Conservation (phyloP, 1,284 basidiomycete species). For the Irpex sp. region DNA sequence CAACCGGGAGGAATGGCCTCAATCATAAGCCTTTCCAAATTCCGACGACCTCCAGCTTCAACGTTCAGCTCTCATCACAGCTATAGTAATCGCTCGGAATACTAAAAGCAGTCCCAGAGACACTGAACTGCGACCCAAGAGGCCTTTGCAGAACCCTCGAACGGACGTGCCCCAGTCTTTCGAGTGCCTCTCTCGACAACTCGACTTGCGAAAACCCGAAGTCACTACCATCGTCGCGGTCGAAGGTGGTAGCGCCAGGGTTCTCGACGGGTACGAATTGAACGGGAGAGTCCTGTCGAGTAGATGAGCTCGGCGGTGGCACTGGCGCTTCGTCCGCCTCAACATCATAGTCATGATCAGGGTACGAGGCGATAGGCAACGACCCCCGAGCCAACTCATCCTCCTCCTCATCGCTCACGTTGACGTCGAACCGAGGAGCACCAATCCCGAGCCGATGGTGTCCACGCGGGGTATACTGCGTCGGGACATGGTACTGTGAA, state of each 20-base stretch:
- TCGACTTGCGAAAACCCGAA: not conserved
- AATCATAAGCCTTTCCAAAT: too few species aligned
- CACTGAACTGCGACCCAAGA: not conserved
- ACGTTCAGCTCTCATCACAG: not conserved
- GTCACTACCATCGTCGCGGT: not conserved
- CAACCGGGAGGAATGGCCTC: too few species aligned
- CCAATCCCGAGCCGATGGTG: not conserved
- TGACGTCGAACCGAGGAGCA: not conserved
- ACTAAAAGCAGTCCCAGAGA: constrained; percentile 5
- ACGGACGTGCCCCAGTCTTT: not conserved
- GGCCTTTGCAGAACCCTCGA: not conserved
- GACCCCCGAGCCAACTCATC: not conserved
- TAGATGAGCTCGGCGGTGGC: not conserved
- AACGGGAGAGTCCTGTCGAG: not conserved
- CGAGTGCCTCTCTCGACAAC: not conserved
- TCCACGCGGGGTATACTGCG: not conserved
- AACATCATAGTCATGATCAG: not conserved
- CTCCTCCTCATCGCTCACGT: not conserved
- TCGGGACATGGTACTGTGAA: constrained; percentile 3
- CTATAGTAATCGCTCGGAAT: constrained; percentile 4
- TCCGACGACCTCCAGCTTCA: not conserved
- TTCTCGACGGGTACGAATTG: not conserved
- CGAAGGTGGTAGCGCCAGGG: not conserved
- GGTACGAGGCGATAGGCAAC: constrained; percentile 7
- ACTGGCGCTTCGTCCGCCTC: not conserved